Evolutionary conservation across 169 alveolate genomes (phyloP).

Genomic region (Cryptosporidium canis): DNA sequence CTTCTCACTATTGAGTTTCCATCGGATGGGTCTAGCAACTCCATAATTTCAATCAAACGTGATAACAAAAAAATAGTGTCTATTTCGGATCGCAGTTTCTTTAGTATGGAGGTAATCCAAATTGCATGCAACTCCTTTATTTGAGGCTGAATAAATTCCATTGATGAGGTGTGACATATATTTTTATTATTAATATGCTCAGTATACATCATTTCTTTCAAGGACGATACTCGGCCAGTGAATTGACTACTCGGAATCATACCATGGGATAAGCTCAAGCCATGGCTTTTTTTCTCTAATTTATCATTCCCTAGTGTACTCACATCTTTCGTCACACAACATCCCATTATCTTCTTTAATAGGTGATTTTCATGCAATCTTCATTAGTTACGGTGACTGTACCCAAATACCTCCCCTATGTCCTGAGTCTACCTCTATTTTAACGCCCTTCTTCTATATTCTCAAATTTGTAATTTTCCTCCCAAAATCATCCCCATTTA

Average conservation of each 20-base stretch:
- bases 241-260: background rate
- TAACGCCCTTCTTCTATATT: background rate
- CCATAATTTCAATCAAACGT: constrained; percentile 47
- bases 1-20: constrained; percentile 34
- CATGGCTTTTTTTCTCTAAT: background rate
- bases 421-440: background rate
- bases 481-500: background rate
- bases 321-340: constrained; percentile 56
- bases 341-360: constrained; percentile 45
- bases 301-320: background rate
- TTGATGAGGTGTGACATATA: background rate
- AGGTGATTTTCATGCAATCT: background rate
- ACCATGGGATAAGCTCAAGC: background rate
- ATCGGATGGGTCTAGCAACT: constrained; percentile 47
- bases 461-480: background rate
- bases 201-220: background rate
- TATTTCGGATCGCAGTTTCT: constrained; percentile 26
- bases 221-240: background rate
- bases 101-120: constrained; percentile 53
- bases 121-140: constrained; percentile 42
- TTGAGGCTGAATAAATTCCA: constrained; percentile 28
- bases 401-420: background rate
- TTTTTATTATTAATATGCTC: background rate
- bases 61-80: constrained; percentile 56
- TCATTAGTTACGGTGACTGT: background rate